Evolutionary conservation across 768 basidiomycete species (phyloP), one percentile per base, ranked within the genome.

Genomic region (Mycena crocata): DNA sequence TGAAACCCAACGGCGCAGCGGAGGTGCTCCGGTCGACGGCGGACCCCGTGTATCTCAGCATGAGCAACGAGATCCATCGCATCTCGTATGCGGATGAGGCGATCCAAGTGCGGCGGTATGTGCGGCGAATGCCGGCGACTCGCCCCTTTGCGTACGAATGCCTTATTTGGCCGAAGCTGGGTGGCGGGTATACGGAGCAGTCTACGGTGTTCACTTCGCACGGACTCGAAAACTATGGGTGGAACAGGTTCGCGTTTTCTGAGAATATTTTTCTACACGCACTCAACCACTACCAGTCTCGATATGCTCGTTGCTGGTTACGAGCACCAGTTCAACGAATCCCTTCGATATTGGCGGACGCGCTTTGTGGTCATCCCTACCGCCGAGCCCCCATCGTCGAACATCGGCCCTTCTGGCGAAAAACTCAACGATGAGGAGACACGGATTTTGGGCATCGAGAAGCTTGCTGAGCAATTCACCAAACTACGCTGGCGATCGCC

Each of bases 61-160:
- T 96, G 88, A 92, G 91, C 75, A 97, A 98, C 75, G 94, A 97
- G 78, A 95, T 99, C 45, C 97, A 99, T 77, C 85, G 92, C 28
- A 90, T 99, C 66, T 90, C 92, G 44, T 99, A 96, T 73, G 93
- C 91, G 48, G 93, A 93, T n/a, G 93, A 96, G 72, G 86, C 89
- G 19, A 93, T 99, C 65, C 92, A 95, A 72, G 95, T 98, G 21
- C 87, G 91, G 71, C 85, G 94, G 42, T 95, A 95, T 75, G 91
- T 94, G 30, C 86, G 95, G 28, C 85, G 91, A 68, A 85, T 91
- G 84, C 85, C 87, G 56, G 83, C 80, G 63, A 87, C 85, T 57
- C 84, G 85, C 23, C 85, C 90, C 2, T 88, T 93, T 67, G 80
- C 87, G 24, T 99, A 99, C 76, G 86, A 92, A 68, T 97, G 95